Evolutionary conservation across 805 yeast genomes (phyloP).

Genomic region (Clavispora santaluciae): DNA sequence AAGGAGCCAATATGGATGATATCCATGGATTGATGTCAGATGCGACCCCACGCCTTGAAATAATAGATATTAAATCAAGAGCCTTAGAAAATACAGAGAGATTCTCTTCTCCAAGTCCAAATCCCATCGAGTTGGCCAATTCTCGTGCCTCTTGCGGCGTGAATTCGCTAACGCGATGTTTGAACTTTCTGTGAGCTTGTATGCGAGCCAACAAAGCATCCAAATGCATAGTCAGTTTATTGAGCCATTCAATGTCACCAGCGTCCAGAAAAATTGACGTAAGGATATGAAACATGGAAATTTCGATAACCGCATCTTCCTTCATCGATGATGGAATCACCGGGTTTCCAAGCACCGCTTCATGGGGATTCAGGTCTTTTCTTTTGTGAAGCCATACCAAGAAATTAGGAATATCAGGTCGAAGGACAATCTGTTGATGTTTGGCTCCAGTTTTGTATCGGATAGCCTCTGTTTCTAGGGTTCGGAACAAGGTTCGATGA

Average conservation of each 20-base stretch:
- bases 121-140: neutral
- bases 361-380: conserved; percentile 2
- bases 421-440: conserved; percentile 2
- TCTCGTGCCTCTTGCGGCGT: neutral
- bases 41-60: conserved; percentile 6
- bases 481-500: conserved; percentile 15
- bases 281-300: conserved; percentile 12
- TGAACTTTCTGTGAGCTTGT: neutral
- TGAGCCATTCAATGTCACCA: conserved; percentile 8
- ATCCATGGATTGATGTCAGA: conserved; percentile 22
- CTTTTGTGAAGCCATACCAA: conserved; percentile 15
- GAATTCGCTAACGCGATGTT: neutral
- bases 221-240: conserved; percentile 6
- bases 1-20: conserved; percentile 25
- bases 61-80: neutral
- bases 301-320: conserved; percentile 4
- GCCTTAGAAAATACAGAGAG: neutral
- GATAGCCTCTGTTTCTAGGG: conserved; percentile 11
- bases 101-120: neutral
- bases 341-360: conserved; percentile 2
- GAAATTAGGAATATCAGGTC: conserved; percentile 13
- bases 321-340: conserved; percentile 1
- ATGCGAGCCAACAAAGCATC: conserved; percentile 1
- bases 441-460: conserved; percentile 3
- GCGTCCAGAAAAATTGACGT: conserved; percentile 8